These are phyloP conservation scores for Acanthamoeba divionensis DNA, from an alignment of 208 protist species.

Conservation along the genomic window DNA sequence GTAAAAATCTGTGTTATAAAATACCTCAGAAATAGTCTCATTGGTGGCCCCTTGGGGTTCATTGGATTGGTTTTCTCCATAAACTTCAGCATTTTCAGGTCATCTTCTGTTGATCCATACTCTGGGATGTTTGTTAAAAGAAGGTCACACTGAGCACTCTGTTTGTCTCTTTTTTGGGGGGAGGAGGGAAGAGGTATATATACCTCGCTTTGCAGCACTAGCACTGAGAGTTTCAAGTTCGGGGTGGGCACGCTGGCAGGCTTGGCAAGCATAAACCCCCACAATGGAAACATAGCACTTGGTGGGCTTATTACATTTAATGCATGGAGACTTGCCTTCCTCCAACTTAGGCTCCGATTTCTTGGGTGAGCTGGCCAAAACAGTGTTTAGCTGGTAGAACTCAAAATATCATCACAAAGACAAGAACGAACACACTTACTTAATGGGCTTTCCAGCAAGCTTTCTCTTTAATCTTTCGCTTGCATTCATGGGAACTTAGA, in stretches of 20 bases:
- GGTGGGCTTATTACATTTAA: not conserved
- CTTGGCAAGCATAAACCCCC: no score
- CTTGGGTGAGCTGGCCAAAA: not conserved
- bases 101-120: conserved; percentile 12
- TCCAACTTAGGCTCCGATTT: not conserved
- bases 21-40: conserved; percentile 17
- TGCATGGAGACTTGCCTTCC: conserved; percentile 1
- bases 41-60: conserved; percentile 33
- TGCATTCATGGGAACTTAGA: not conserved
- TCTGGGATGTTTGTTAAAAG: not conserved
- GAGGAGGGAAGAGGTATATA: no score
- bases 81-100: not conserved
- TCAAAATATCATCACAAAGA: not conserved
- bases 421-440: not conserved
- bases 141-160: not conserved
- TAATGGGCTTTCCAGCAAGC: not conserved
- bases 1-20: not conserved
- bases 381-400: not conserved
- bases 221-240: no score
- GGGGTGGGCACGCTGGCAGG: no score
- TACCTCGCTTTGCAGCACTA: no score
- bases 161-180: no score
- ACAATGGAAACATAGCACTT: not conserved
- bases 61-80: conserved; percentile 13
- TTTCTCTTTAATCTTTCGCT: conserved; percentile 24